These are phyloP conservation scores for Hebeloma cylindrosporum DNA, from an alignment of 768 basidiomycete genomes.

Conservation along the genomic window DNA sequence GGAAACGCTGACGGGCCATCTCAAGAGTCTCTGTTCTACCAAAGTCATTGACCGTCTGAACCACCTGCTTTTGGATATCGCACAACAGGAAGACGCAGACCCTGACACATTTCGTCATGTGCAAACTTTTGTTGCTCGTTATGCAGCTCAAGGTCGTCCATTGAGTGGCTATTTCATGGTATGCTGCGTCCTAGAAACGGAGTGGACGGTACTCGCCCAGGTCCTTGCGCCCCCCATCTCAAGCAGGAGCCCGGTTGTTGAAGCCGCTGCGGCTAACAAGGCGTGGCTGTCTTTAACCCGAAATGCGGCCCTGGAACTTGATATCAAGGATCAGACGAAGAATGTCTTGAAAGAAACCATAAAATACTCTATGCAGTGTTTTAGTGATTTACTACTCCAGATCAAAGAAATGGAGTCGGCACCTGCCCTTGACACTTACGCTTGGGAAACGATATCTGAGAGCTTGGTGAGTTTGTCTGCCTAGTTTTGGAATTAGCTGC, in stretches of 20 bases:
- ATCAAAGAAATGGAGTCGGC: constrained; percentile 82
- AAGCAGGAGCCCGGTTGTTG: constrained; percentile 38
- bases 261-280: constrained; percentile 82
- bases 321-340: constrained; percentile 38
- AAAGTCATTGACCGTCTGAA: constrained; percentile 72
- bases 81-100: constrained; percentile 53
- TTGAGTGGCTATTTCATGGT: constrained; percentile 85
- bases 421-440: constrained; percentile 81
- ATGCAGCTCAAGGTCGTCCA: constrained; percentile 72
- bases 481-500: background rate
- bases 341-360: constrained; percentile 48
- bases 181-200: constrained; percentile 85
- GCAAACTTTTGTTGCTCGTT: constrained; percentile 72
- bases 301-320: constrained; percentile 44
- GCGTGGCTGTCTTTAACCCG: constrained; percentile 75
- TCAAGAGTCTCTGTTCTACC: constrained; percentile 64
- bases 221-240: constrained; percentile 42
- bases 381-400: constrained; percentile 73
- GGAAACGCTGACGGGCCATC: constrained; percentile 50
- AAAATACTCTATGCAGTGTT: constrained; percentile 69
- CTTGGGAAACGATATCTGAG: constrained; percentile 92
- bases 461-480: constrained; percentile 59
- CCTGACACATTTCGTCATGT: constrained; percentile 54
- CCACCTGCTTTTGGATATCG: constrained; percentile 61
- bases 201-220: constrained; percentile 85